phyloP scores from a whole-genome alignment of 495 filamentous ascomycete species.

The Aspergillus saccharolyticus region DNA sequence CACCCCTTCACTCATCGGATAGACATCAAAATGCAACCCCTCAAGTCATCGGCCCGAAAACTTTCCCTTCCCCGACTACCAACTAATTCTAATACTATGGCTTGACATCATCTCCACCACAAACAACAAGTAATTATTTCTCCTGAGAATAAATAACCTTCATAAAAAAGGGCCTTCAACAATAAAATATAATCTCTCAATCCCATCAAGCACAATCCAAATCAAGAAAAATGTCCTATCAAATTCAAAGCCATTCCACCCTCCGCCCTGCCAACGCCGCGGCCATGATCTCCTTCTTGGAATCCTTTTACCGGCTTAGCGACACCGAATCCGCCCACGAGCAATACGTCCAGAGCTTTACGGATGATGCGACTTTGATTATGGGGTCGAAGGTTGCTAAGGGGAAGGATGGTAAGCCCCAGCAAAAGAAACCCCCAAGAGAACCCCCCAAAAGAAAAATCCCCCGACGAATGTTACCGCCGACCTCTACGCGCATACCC shows the following conservation, averaged over 20 bases:
- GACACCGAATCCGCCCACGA: slow-evolving; percentile 54
- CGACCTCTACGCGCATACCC: not conserved
- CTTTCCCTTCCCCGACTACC: no score
- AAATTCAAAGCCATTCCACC: slow-evolving; percentile 29
- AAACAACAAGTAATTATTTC: no score
- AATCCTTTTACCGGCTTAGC: slow-evolving; percentile 53
- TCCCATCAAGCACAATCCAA: slow-evolving; percentile 2
- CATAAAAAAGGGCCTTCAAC: not conserved
- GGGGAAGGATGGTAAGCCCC: slow-evolving; percentile 49
- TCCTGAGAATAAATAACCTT: not conserved
- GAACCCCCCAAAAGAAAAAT: no score
- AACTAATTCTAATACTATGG: not conserved
- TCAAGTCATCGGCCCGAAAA: slow-evolving; percentile 8
- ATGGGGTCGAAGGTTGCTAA: slow-evolving; percentile 50
- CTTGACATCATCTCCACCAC: slow-evolving; percentile 5
- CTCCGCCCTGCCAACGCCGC: slow-evolving; percentile 27
- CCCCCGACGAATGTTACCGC: no score
- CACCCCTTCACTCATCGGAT: not conserved
- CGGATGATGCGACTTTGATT: slow-evolving; percentile 50
- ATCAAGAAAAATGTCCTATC: slow-evolving; percentile 37
- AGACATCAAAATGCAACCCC: not conserved
- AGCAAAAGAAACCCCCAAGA: no score
- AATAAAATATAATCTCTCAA: not conserved
- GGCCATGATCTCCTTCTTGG: slow-evolving; percentile 45
- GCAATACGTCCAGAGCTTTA: slow-evolving; percentile 51